Evolutionary conservation across 257 asterid species (phyloP).

Genomic region (Thymus quinquecostatus): DNA sequence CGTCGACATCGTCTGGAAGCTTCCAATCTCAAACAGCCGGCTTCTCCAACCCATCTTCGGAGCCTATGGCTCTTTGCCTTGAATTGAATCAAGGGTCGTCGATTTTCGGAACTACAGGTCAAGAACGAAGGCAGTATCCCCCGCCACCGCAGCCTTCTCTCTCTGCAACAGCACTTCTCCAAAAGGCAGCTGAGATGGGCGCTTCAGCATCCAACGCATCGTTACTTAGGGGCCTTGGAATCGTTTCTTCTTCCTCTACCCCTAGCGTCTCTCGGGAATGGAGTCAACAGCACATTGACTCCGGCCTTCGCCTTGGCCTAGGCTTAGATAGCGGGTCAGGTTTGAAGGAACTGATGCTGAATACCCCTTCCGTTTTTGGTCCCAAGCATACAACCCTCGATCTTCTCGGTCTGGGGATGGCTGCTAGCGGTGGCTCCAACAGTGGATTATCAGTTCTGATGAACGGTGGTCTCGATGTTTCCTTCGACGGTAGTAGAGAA

Average conservation of each 20-base stretch:
- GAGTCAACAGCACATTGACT: conserved; percentile 42
- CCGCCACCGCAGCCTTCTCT: conserved; percentile 61
- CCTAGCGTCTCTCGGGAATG: conserved; percentile 26
- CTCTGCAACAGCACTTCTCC: conserved; percentile 89
- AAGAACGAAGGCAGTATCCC: conserved; percentile 70
- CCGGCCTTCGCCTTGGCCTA: conserved; percentile 74
- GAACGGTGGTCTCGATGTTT: conserved; percentile 61
- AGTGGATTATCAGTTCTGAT: conserved; percentile 68
- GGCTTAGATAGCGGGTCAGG: conserved; percentile 65
- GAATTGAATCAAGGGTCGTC: conserved; percentile 64
- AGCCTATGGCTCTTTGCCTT: conserved; percentile 66
- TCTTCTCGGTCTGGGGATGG: conserved; percentile 89
- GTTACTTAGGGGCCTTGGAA: conserved; percentile 63
- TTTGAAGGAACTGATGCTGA: conserved; percentile 79
- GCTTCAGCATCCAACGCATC: conserved; percentile 67
- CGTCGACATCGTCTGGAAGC: conserved; percentile 61
- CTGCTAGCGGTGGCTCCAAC: conserved; percentile 63
- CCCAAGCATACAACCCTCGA: conserved; percentile 85
- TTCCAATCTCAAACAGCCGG: conserved; percentile 52
- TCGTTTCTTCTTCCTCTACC: conserved; percentile 55
- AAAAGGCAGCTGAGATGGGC: conserved; percentile 90
- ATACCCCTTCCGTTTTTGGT: conserved; percentile 76
- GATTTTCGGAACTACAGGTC: conserved; percentile 58
- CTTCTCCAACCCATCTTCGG: conserved; percentile 53
- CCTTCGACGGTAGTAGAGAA: conserved; percentile 57